phyloP scores from a whole-genome alignment of 106 monocot species.

The Chionographis japonica region DNA sequence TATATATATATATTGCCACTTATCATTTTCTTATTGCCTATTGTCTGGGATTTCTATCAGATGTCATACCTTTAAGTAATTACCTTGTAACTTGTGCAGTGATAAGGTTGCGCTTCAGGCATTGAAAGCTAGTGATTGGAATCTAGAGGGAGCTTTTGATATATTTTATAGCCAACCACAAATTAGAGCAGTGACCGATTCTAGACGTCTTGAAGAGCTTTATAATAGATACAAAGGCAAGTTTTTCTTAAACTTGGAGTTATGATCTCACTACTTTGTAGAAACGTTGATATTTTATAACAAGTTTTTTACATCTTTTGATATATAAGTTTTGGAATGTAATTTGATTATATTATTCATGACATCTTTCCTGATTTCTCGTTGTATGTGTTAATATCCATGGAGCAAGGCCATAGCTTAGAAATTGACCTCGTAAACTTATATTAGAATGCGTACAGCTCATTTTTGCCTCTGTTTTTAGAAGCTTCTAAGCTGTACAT shows the following conservation, averaged over 20 bases:
- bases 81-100: conserved; percentile 31
- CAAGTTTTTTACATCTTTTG: no score
- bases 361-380: no score
- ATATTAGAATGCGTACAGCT: no score
- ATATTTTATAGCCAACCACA: conserved; percentile 90
- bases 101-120: conserved; percentile 88
- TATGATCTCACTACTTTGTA: background rate
- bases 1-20: no score
- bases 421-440: no score
- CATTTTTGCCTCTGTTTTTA: no score
- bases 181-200: conserved; percentile 59
- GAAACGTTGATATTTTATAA: background rate
- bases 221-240: conserved; percentile 90
- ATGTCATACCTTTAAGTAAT: background rate
- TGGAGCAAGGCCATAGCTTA: no score
- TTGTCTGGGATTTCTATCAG: no score
- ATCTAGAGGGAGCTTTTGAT: conserved; percentile 95
- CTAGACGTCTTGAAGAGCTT: conserved; percentile 78
- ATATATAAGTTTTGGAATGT: no score
- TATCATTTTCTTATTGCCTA: background rate
- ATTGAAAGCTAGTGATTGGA: conserved; percentile 95
- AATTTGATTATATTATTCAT: no score
- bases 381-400: no score
- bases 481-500: no score
- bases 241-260: conserved; percentile 1